Evolutionary conservation across 2,329 filamentous ascomycete genomes (phyloP).

Genomic region (Zasmidium cellare): DNA sequence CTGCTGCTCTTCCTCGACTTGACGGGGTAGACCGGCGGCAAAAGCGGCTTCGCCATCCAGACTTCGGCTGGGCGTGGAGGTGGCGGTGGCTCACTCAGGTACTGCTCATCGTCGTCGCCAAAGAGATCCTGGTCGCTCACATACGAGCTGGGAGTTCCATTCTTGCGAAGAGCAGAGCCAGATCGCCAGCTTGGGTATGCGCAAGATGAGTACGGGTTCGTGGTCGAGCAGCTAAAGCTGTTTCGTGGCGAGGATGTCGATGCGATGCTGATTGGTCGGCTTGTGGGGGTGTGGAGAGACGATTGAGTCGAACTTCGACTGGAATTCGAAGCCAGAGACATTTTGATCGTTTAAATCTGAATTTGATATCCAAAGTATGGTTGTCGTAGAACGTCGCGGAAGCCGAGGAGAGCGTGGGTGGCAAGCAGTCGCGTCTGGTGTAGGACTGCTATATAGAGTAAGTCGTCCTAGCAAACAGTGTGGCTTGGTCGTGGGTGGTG

Average conservation of each 20-base stretch:
- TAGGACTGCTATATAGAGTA: conserved; percentile 11
- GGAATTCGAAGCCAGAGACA: conserved; percentile 9
- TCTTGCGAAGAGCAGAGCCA: conserved; percentile 18
- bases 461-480: conserved; percentile 2
- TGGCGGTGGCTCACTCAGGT: conserved; percentile 34
- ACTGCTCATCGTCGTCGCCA: conserved; percentile 34
- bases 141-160: conserved; percentile 32
- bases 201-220: conserved; percentile 22
- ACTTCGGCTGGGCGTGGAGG: conserved; percentile 35
- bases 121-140: conserved; percentile 40
- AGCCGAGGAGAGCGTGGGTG: background rate
- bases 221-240: conserved; percentile 16
- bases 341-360: conserved; percentile 5
- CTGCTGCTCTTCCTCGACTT: conserved; percentile 20
- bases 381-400: background rate
- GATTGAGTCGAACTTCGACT: conserved; percentile 6
- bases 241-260: conserved; percentile 17
- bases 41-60: conserved; percentile 33
- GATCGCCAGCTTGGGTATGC: conserved; percentile 19
- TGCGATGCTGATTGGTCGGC: conserved; percentile 18
- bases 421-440: conserved; percentile 3
- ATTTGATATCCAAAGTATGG: no score
- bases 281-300: conserved; percentile 9
- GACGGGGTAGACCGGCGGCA: conserved; percentile 30
- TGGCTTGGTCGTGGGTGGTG: conserved; percentile 8